phyloP scores from a whole-genome alignment of 2,329 filamentous ascomycete genomes.

The Verticillium dahliae region DNA sequence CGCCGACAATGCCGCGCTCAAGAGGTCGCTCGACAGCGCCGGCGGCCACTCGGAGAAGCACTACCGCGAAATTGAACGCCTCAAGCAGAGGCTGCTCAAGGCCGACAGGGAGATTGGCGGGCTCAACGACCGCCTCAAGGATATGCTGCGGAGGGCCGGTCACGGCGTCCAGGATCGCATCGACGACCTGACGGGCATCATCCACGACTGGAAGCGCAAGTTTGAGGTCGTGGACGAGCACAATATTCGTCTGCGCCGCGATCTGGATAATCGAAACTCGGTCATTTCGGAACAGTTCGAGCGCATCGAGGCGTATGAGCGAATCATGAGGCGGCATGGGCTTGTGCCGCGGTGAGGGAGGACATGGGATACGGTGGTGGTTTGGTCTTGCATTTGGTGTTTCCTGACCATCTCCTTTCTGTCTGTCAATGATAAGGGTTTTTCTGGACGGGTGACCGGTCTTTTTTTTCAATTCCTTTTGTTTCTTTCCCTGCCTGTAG shows the following conservation, averaged over 20 bases:
- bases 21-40: constrained; percentile 26
- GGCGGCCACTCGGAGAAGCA: constrained; percentile 22
- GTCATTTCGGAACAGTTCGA: constrained; percentile 9
- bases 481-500: too few species aligned
- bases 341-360: constrained; percentile 3
- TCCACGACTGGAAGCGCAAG: constrained; percentile 25
- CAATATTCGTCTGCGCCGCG: constrained; percentile 7
- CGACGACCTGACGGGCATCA: constrained; percentile 23
- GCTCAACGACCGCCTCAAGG: constrained; percentile 23
- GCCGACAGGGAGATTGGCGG: constrained; percentile 30
- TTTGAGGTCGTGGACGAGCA: constrained; percentile 13
- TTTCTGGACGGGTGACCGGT: too few species aligned
- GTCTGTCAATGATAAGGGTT: too few species aligned
- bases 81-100: constrained; percentile 24
- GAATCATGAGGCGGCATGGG: constrained; percentile 15
- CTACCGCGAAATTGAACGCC: constrained; percentile 22
- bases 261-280: constrained; percentile 6
- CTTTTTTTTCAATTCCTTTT: too few species aligned
- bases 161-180: constrained; percentile 21
- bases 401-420: too few species aligned
- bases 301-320: constrained; percentile 14
- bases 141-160: constrained; percentile 24
- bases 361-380: too few species aligned
- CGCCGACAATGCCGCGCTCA: constrained; percentile 31
- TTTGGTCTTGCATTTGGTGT: too few species aligned